Percentiles rank a stretch among this genome's conserved stretches.
These are phyloP conservation scores for Capronia americana DNA, from an alignment of 2,329 filamentous ascomycete species.

Conservation along the genomic window DNA sequence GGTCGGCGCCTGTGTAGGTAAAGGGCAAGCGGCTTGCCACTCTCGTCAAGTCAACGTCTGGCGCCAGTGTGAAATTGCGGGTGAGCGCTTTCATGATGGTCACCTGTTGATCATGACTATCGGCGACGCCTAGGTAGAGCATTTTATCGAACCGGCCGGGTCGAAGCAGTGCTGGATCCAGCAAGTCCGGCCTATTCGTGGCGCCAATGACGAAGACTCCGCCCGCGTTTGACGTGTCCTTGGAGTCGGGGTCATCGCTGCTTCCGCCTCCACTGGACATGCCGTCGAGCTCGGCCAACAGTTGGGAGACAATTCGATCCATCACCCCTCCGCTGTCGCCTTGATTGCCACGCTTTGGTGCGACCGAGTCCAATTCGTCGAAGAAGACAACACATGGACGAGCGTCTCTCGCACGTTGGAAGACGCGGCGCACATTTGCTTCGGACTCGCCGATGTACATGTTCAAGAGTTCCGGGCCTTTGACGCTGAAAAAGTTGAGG, in stretches of 20 bases:
- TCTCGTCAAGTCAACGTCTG: conserved; percentile 73
- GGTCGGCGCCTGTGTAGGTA: conserved; percentile 95
- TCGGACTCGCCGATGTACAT: conserved; percentile 97
- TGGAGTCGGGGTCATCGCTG: conserved; percentile 65
- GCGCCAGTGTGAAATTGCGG: conserved; percentile 87
- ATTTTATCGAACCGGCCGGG: conserved; percentile 97
- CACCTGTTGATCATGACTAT: conserved; percentile 94
- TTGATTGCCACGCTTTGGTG: conserved; percentile 95
- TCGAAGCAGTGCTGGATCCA: conserved; percentile 86
- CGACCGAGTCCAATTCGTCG: conserved; percentile 90
- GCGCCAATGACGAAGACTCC: conserved; percentile 97
- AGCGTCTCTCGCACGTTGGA: conserved; percentile 84
- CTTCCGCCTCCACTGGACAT: conserved; percentile 73
- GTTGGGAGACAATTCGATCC: conserved; percentile 94
- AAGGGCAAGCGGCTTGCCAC: conserved; percentile 83
- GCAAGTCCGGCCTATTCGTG: conserved; percentile 89
- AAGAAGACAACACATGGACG: conserved; percentile 92
- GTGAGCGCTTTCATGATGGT: conserved; percentile 94
- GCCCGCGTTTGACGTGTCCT: conserved; percentile 56
- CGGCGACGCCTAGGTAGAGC: conserved; percentile 94
- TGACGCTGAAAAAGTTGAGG: conserved; percentile 93
- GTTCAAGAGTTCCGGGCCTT: conserved; percentile 88
- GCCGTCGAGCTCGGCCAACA: conserved; percentile 92
- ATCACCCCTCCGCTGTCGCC: conserved; percentile 97
- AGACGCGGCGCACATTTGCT: conserved; percentile 87